Evolutionary conservation across 129 eudicot species (phyloP).

Genomic region (Centella asiatica): DNA sequence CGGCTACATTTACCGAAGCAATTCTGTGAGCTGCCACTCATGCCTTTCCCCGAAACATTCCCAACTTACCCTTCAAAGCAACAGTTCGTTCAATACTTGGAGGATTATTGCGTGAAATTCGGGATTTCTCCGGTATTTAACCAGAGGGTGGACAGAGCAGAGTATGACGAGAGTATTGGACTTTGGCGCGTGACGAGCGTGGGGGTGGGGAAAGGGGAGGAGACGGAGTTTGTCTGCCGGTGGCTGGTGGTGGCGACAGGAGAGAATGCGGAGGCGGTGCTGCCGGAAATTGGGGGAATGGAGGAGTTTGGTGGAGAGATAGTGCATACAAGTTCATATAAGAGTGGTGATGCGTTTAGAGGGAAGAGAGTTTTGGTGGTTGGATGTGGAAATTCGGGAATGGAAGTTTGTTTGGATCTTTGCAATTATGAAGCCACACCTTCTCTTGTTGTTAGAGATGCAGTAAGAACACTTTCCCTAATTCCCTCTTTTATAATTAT

Average conservation of each 20-base stretch:
- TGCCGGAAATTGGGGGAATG: constrained; percentile 65
- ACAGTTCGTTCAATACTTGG: constrained; percentile 65
- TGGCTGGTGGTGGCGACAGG: constrained; percentile 95
- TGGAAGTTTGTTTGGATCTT: constrained; percentile 95
- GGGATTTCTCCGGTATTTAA: constrained; percentile 59
- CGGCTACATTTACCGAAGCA: constrained; percentile 70
- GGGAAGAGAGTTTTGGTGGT: constrained; percentile 85
- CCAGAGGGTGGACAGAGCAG: constrained; percentile 49
- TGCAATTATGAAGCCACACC: constrained; percentile 73
- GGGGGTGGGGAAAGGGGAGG: constrained; percentile 27
- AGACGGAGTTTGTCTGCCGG: constrained; percentile 65
- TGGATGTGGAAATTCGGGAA: constrained; percentile 97
- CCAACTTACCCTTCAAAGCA: constrained; percentile 70
- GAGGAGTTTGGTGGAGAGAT: constrained; percentile 47
- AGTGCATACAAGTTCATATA: constrained; percentile 58
- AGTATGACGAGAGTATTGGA: constrained; percentile 45
- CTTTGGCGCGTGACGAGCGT: constrained; percentile 61
- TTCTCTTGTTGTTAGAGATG: constrained; percentile 75
- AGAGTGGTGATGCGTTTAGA: constrained; percentile 42
- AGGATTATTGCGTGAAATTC: constrained; percentile 46
- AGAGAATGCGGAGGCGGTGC: constrained; percentile 86
- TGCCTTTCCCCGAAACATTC: constrained; percentile 53
- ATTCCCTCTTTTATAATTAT: not conserved
- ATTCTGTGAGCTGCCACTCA: constrained; percentile 76
- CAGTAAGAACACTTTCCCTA: constrained; percentile 46